phyloP scores from a whole-genome alignment of 1,284 basidiomycete species.

The Moesziomyces parantarcticus region DNA sequence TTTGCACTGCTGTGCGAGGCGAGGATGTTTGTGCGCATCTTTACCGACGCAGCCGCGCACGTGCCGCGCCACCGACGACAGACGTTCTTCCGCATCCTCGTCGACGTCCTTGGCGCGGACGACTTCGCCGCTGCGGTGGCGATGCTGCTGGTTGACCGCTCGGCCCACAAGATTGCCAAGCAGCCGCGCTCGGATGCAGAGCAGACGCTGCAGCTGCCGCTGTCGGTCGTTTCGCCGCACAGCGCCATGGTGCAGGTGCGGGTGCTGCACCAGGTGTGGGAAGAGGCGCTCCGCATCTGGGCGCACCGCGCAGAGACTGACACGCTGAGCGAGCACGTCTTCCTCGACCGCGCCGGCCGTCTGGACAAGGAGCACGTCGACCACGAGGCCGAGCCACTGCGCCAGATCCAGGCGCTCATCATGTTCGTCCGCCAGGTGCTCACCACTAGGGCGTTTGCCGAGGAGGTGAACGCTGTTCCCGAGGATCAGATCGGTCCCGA shows the following conservation, averaged over 20 bases:
- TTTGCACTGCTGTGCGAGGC: constrained; percentile 59
- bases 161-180: constrained; percentile 77
- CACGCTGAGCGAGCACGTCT: constrained; percentile 42
- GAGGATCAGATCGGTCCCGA: constrained; percentile 24
- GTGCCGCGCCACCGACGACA: constrained; percentile 87
- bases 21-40: constrained; percentile 79
- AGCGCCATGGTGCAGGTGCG: constrained; percentile 74
- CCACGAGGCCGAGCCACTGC: constrained; percentile 50
- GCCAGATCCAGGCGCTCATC: constrained; percentile 56
- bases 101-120: constrained; percentile 81
- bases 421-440: constrained; percentile 52
- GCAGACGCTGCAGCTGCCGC: constrained; percentile 75
- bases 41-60: constrained; percentile 86
- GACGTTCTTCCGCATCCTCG: constrained; percentile 91
- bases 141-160: constrained; percentile 86
- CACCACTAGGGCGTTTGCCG: constrained; percentile 36
- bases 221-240: constrained; percentile 73
- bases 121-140: constrained; percentile 86
- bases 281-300: constrained; percentile 53
- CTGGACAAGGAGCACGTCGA: constrained; percentile 60
- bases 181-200: constrained; percentile 70
- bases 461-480: constrained; percentile 20
- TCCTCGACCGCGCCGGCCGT: constrained; percentile 54
- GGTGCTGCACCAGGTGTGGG: constrained; percentile 55
- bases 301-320: constrained; percentile 42